Percentiles rank a stretch among this genome's conserved stretches.
Evolutionary conservation across 441 rosid species (phyloP).

Genomic region (Croton laevigatus): DNA sequence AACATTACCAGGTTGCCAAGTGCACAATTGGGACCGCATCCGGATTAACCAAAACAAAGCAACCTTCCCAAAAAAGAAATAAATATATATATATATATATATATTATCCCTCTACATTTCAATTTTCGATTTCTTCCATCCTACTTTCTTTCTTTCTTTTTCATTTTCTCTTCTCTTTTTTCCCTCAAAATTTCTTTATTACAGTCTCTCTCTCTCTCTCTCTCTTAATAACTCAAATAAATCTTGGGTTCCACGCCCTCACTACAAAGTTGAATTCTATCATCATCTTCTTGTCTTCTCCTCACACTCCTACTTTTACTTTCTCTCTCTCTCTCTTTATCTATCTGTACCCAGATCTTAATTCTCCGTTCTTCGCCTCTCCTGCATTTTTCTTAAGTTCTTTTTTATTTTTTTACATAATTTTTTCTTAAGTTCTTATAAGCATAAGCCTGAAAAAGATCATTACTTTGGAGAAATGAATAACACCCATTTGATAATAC

Average conservation of each 20-base stretch:
- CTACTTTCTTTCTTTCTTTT: not conserved
- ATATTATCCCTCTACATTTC: not conserved
- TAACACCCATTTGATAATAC: conserved; percentile 40
- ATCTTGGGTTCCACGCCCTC: conserved; percentile 30
- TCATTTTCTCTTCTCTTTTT: not conserved
- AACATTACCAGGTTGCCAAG: no score
- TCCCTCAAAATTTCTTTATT: not conserved
- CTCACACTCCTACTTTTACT: conserved; percentile 7
- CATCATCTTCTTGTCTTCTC: conserved; percentile 31
- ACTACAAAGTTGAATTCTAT: conserved; percentile 36
- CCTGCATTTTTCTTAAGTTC: not conserved
- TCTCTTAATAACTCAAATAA: not conserved
- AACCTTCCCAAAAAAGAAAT: no score
- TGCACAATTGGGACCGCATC: no score
- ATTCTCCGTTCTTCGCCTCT: conserved; percentile 4
- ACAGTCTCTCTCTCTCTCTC: no score
- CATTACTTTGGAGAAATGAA: conserved; percentile 36
- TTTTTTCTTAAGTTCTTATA: not conserved
- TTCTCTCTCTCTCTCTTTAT: conserved; percentile 4
- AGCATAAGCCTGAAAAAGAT: not conserved
- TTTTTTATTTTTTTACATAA: no score
- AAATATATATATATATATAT: no score
- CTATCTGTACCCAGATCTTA: conserved; percentile 24
- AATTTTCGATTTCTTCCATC: not conserved
- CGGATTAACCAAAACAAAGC: no score